Base-by-base conservation (phyloP, 176 grass and related monocot species). In the Oryza rufipogon region DNA sequence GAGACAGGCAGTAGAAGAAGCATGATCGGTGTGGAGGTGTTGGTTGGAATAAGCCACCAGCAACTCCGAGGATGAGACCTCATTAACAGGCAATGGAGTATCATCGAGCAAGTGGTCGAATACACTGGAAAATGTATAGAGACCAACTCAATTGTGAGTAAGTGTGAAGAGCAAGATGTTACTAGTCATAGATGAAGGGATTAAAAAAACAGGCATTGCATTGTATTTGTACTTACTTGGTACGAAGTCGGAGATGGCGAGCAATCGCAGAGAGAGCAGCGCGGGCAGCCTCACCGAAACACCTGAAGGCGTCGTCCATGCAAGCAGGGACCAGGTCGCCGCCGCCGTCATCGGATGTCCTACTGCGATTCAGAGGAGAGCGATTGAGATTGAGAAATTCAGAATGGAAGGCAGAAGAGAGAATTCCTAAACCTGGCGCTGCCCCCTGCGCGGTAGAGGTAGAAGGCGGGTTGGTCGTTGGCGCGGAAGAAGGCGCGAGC, bases 41-140 rank as follows among this genome's bases (percentile, higher is more conserved):
- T 75, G 75, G 66, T 81, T 64, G 74, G 87, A 88, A 90, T 73
- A 88, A 47, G 91, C 52, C 42, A 86, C 87, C 78, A 91, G 66
- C 70, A 97, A 76, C 56, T 89, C 85, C 68, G 94, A 97, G 15
- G 94, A 87, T 2, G 94, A 93, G 56, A 88, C 75, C 69, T 90
- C 91, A 71, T 81, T 88, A 44, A 73, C 66, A 81, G 89, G 85
- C 75, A 97, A 83, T 12, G 94, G 91, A 69, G 76, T 89, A 51
- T 97, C 94, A 67, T 97, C 94, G 65, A 97, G 91, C 71, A 91
- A 86, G 88, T 90, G 87, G 66, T 80, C 88, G 70, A 97, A 97
- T 71, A 87, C 87, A 73, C 91, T 97, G 87, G 71, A 70, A 79
- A 84, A 14, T 66, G 80, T 9, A 56, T 44, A 67, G 77, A 11